Evolutionary conservation across 345 rosid genomes (phyloP).

Genomic region (Euphorbia peplus): DNA sequence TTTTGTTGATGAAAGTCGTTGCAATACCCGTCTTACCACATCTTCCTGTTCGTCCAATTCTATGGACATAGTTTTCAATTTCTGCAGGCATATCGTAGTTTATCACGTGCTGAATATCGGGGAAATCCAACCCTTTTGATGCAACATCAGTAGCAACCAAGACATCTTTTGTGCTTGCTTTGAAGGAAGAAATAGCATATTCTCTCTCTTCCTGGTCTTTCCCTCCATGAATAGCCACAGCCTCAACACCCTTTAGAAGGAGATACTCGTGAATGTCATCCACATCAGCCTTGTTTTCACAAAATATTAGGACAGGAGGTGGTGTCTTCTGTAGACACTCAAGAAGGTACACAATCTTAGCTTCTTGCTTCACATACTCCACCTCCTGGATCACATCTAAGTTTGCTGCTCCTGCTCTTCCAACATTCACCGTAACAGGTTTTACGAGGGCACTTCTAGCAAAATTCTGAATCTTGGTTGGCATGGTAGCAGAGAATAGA

Average conservation of each 20-base stretch:
- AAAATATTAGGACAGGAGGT: slow-evolving; percentile 86
- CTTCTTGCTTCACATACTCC: slow-evolving; percentile 94
- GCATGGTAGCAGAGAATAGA: slow-evolving; percentile 93
- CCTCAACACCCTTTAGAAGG: slow-evolving; percentile 91
- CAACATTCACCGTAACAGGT: slow-evolving; percentile 83
- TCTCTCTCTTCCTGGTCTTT: slow-evolving; percentile 96
- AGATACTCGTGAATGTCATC: slow-evolving; percentile 90
- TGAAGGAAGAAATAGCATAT: slow-evolving; percentile 77
- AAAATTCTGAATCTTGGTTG: slow-evolving; percentile 84
- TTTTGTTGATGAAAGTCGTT: slow-evolving; percentile 90
- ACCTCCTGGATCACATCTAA: slow-evolving; percentile 97
- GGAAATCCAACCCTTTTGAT: slow-evolving; percentile 89
- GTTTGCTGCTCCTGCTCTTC: slow-evolving; percentile 97
- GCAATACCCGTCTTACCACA: slow-evolving; percentile 96
- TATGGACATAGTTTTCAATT: slow-evolving; percentile 88
- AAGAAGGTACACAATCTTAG: slow-evolving; percentile 88
- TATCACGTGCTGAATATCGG: slow-evolving; percentile 85
- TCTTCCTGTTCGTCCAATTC: slow-evolving; percentile 92
- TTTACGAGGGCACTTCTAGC: slow-evolving; percentile 87
- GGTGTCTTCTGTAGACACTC: slow-evolving; percentile 93
- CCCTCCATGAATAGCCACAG: slow-evolving; percentile 89
- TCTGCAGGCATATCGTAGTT: slow-evolving; percentile 97
- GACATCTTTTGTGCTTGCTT: slow-evolving; percentile 80
- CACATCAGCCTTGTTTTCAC: slow-evolving; percentile 97
- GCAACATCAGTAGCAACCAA: slow-evolving; percentile 94